Base-by-base conservation (phyloP, 768 basidiomycete genomes). In the Mycena belliarum region DNA sequence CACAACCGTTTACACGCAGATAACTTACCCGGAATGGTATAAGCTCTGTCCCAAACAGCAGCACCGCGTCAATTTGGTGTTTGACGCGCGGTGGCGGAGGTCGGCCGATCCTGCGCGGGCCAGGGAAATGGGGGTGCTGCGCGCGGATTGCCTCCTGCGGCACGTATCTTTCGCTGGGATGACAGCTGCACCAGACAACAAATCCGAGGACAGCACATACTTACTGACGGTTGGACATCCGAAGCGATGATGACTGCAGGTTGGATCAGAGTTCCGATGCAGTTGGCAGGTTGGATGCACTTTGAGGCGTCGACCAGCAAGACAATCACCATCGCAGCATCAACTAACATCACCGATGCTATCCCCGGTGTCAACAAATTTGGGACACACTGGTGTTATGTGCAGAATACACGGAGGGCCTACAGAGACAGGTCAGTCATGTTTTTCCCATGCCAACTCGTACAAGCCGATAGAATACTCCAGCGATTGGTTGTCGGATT, bases 111-210 rank as follows among this genome's bases (percentile, higher is more conserved):
- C 76, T 25, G 62, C 65, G 18, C 67, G 53, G 49, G 70, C 73
- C 21, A 75, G 75, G 23, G 64, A 67, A 14, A 66, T 69, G 6
- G 84, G 84, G 6, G 70, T 84, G 1, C 66, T 77, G 61, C 73
- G 82, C 28, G 69, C 77, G 25, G 85, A 86, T 54, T 81, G 74
- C 63, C 59, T 86, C 25, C 72, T 81, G 35, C 69, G 71, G 48
- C 80, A 81, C 48, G 79, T 76, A 15, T 52, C 72, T 47, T 86
- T 85, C 54, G 82, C 75, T 8, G 84, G 41, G 2, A 20, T 42
- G 6, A n/a, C 41, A 3, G 41, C 41, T 3, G 41, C 21, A 24
- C 23, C 41, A 14, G 11, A 23, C 41, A 42, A 16, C 41, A 23
- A 35, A 6, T 6, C 29, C 7, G 24, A 76, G 6, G 67, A 69